A percentile compares a stretch with the other conserved stretches of the same genome.
Evolutionary conservation across 768 basidiomycete species (phyloP).

Genomic region (Plicaturopsis crispa): DNA sequence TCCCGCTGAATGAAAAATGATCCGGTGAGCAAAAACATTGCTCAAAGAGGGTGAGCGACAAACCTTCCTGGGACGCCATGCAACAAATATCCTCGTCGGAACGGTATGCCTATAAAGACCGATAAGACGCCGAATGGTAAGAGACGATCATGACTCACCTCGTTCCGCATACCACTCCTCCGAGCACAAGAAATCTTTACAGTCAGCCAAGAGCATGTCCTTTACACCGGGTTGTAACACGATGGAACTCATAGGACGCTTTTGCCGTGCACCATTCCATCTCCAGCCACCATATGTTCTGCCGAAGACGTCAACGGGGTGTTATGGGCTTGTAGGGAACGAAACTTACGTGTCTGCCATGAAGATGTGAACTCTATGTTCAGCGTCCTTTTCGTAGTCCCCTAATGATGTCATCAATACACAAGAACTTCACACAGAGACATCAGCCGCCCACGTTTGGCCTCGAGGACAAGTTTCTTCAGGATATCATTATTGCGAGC

Average conservation of each 20-base stretch:
- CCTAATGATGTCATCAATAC: too few species aligned
- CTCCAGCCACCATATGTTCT: constrained; percentile 68
- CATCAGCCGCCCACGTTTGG: too few species aligned
- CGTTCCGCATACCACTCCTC: constrained; percentile 91
- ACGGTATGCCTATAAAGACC: constrained; percentile 61
- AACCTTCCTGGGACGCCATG: constrained; percentile 86
- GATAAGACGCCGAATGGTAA: constrained; percentile 13
- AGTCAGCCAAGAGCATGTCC: constrained; percentile 84
- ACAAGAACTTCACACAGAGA: too few species aligned
- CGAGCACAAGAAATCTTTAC: constrained; percentile 76
- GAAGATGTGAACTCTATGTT: constrained; percentile 85
- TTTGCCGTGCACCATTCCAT: constrained; percentile 84
- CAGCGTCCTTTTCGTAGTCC: constrained; percentile 89
- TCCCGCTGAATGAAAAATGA: constrained; percentile 46
- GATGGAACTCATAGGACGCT: constrained; percentile 89
- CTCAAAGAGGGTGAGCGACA: constrained; percentile 6
- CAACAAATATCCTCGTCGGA: constrained; percentile 78
- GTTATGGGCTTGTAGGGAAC: not conserved
- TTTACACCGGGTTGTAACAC: constrained; percentile 85
- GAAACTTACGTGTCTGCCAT: constrained; percentile 76
- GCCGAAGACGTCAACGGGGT: constrained; percentile 9
- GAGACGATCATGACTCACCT: constrained; percentile 39
- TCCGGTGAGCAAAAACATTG: constrained; percentile 4
- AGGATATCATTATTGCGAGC: constrained; percentile 84
- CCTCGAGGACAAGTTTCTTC: constrained; percentile 80